A percentile compares a stretch with the other conserved stretches of the same genome.
These are phyloP conservation scores for Scheffersomyces cryptocercus DNA, from an alignment of 1,139 yeast species.

Conservation along the genomic window DNA sequence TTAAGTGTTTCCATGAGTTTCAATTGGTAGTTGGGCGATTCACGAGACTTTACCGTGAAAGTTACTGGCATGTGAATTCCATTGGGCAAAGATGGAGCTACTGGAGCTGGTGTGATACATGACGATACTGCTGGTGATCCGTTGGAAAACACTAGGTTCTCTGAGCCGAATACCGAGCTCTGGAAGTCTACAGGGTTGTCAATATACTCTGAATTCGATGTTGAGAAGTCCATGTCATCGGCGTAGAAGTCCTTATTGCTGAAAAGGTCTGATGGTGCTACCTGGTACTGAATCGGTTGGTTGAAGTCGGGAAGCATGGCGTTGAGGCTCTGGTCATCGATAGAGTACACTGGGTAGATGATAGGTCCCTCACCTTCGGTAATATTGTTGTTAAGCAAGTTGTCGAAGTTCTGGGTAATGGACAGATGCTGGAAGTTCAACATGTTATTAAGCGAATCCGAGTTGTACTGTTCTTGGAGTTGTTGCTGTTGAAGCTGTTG, in stretches of 20 bases:
- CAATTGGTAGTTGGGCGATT: slow-evolving; percentile 13
- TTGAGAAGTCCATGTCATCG: neutral
- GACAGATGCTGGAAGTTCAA: slow-evolving; percentile 6
- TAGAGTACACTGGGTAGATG: slow-evolving; percentile 42
- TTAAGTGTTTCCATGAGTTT: neutral
- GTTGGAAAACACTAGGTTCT: neutral
- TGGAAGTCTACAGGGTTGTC: neutral
- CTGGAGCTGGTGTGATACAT: neutral
- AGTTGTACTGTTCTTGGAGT: slow-evolving; percentile 2
- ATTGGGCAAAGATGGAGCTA: slow-evolving; percentile 16
- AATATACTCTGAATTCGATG: neutral
- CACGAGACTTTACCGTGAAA: slow-evolving; percentile 13
- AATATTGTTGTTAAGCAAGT: slow-evolving; percentile 17
- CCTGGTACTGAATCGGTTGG: too few species aligned
- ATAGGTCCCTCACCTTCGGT: slow-evolving; percentile 26
- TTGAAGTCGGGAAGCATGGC: neutral
- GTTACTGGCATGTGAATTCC: slow-evolving; percentile 12
- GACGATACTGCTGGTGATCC: neutral
- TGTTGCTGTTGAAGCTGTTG: too few species aligned
- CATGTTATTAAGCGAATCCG: neutral
- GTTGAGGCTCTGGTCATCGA: slow-evolving; percentile 10
- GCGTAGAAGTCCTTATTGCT: neutral
- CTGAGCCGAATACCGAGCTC: neutral
- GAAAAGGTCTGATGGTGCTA: neutral
- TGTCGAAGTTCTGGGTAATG: slow-evolving; percentile 32